Percentiles rank a stretch among this genome's conserved stretches.
phyloP scores from a whole-genome alignment of 1,284 basidiomycete species.

The Pseudozyma flocculosa region DNA sequence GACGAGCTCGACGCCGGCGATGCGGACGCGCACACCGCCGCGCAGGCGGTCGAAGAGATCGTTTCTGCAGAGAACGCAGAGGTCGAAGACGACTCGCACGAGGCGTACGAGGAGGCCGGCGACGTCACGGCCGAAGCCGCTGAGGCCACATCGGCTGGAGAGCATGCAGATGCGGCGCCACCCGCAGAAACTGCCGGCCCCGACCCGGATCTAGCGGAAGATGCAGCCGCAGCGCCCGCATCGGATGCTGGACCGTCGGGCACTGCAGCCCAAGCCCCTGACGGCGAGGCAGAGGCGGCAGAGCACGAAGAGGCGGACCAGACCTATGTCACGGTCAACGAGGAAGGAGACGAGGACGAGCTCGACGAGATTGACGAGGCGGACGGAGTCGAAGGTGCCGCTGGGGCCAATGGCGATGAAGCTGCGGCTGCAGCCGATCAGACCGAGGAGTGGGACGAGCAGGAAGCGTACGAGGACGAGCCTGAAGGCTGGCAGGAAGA shows the following conservation, averaged over 20 bases:
- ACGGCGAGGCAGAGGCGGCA: too few species aligned
- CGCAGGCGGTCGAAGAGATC: neutral
- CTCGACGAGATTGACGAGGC: conserved; percentile 3
- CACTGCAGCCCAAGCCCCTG: too few species aligned
- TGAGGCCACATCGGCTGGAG: too few species aligned
- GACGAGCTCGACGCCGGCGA: conserved; percentile 1
- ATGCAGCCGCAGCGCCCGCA: neutral
- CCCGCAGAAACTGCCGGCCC: too few species aligned
- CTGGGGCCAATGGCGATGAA: neutral
- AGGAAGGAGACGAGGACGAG: conserved; percentile 8
- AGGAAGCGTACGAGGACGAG: conserved; percentile 2
- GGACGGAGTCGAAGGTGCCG: neutral
- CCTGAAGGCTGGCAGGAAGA: neutral
- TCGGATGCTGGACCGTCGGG: too few species aligned
- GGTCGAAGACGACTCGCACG: neutral
- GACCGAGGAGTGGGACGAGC: conserved; percentile 2
- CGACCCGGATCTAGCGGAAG: too few species aligned
- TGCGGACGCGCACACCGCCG: neutral
- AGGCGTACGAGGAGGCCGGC: conserved; percentile 1
- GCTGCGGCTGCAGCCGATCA: neutral
- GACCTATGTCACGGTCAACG: neutral
- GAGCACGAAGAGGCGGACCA: conserved; percentile 3
- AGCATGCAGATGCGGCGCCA: too few species aligned
- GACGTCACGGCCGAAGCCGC: neutral
- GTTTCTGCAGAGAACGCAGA: neutral